These are phyloP conservation scores for Tillandsia fasciculata DNA, from an alignment of 176 grass and related monocot genomes.

Conservation along the genomic window DNA sequence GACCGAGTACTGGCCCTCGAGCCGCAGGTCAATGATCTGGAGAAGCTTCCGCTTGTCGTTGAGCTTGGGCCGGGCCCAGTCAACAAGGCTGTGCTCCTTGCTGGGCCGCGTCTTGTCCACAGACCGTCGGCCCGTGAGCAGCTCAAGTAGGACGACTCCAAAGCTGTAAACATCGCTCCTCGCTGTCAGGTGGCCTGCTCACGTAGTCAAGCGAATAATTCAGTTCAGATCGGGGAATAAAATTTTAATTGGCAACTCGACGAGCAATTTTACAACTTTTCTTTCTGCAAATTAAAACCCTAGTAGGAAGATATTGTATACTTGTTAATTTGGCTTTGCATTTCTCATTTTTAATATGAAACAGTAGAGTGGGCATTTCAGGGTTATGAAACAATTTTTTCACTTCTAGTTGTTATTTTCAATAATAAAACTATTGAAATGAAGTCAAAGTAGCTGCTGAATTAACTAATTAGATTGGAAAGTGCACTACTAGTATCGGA, in stretches of 20 bases:
- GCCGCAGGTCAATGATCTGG: slow-evolving; percentile 64
- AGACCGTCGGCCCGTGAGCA: slow-evolving; percentile 77
- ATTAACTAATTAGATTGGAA: too few relatives aligned
- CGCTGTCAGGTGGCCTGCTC: slow-evolving; percentile 86
- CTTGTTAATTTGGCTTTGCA: too few relatives aligned
- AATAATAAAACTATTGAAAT: too few relatives aligned
- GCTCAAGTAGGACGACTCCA: slow-evolving; percentile 83
- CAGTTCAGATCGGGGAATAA: neutral
- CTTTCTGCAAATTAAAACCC: too few relatives aligned
- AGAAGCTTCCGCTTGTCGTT: slow-evolving; percentile 84
- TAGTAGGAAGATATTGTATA: too few relatives aligned
- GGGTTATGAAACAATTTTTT: too few relatives aligned
- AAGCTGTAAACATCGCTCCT: slow-evolving; percentile 97
- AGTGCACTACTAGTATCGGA: too few relatives aligned
- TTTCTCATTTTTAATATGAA: too few relatives aligned
- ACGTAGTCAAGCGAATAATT: neutral
- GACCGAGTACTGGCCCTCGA: slow-evolving; percentile 73
- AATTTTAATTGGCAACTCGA: neutral
- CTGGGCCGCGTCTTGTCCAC: slow-evolving; percentile 87
- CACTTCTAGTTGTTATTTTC: too few relatives aligned
- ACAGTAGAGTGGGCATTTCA: too few relatives aligned
- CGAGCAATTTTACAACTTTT: too few relatives aligned
- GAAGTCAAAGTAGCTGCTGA: too few relatives aligned
- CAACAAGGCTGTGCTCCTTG: slow-evolving; percentile 89
- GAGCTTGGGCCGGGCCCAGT: slow-evolving; percentile 83